These are phyloP conservation scores for Heimioporus sp. DNA, from an alignment of 768 basidiomycete genomes.

Conservation along the genomic window DNA sequence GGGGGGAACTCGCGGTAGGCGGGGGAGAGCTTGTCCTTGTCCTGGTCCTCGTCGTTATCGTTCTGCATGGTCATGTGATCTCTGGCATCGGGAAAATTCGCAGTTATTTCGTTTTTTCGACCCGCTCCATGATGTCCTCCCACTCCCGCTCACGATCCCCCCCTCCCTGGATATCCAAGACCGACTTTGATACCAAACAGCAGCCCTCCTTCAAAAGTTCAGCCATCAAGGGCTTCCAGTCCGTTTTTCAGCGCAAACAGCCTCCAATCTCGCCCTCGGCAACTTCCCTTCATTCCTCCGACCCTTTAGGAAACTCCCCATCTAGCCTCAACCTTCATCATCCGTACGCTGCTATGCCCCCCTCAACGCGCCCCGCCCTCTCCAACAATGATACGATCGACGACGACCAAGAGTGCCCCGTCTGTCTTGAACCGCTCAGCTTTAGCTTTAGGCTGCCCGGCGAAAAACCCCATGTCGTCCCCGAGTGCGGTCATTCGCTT, in stretches of 20 bases:
- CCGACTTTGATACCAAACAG: not conserved
- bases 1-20: slow-evolving; percentile 54
- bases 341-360: slow-evolving; percentile 59
- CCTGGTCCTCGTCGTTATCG: slow-evolving; percentile 2
- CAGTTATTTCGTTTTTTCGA: not conserved
- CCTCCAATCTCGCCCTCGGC: slow-evolving; percentile 42
- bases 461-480: slow-evolving; percentile 96
- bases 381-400: slow-evolving; percentile 59
- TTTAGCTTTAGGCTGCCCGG: slow-evolving; percentile 92
- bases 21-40: slow-evolving; percentile 38
- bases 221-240: slow-evolving; percentile 41
- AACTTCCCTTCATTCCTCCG: slow-evolving; percentile 48
- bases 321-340: slow-evolving; percentile 40
- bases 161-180: slow-evolving; percentile 32
- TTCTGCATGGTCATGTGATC: not conserved
- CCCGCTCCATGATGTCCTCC: no score
- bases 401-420: slow-evolving; percentile 91
- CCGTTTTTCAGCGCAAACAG: slow-evolving; percentile 51
- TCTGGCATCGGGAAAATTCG: no score
- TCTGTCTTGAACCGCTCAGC: slow-evolving; percentile 93
- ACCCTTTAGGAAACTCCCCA: slow-evolving; percentile 35
- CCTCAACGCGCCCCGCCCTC: slow-evolving; percentile 58
- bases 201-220: slow-evolving; percentile 23
- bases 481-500: slow-evolving; percentile 97
- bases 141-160: slow-evolving; percentile 30